Percentiles rank a stretch among this genome's conserved stretches.
Conservation (phyloP, 805 yeast species). For the Scheffersomyces spartinae region DNA sequence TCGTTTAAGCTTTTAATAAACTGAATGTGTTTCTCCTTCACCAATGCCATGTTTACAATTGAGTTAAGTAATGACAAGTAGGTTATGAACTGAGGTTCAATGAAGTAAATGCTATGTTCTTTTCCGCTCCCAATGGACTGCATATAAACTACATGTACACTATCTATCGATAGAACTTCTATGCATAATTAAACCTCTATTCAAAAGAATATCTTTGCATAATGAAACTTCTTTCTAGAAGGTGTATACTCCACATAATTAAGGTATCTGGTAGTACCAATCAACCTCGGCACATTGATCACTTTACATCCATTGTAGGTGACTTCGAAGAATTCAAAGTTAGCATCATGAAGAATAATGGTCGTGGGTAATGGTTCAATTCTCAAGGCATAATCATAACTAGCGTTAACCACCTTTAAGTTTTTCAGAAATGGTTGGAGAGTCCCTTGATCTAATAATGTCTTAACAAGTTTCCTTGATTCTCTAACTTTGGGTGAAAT, state of each 20-base stretch:
- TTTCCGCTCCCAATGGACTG: no score
- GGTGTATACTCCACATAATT: constrained; percentile 71
- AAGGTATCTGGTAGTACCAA: constrained; percentile 27
- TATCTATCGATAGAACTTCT: no score
- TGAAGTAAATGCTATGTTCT: no score
- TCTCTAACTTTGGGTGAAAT: constrained; percentile 38
- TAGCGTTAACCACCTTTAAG: constrained; percentile 56
- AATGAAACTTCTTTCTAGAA: constrained; percentile 39
- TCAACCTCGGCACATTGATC: constrained; percentile 56
- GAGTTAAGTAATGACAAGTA: no score
- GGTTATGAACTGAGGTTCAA: no score
- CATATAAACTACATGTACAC: no score
- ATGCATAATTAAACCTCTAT: no score
- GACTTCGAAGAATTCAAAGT: constrained; percentile 61
- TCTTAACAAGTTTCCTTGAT: constrained; percentile 63
- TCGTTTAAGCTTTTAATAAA: constrained; percentile 26
- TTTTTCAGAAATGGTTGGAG: constrained; percentile 65
- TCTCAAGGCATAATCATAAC: constrained; percentile 55
- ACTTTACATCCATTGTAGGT: constrained; percentile 77
- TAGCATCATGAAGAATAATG: constrained; percentile 52
- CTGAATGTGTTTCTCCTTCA: constrained; percentile 18
- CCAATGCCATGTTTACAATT: constrained; percentile 3
- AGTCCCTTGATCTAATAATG: constrained; percentile 79
- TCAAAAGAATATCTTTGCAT: no score
- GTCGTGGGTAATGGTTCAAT: constrained; percentile 71